Conservation (phyloP, 345 rosid species). For the Mangifera indica region DNA sequence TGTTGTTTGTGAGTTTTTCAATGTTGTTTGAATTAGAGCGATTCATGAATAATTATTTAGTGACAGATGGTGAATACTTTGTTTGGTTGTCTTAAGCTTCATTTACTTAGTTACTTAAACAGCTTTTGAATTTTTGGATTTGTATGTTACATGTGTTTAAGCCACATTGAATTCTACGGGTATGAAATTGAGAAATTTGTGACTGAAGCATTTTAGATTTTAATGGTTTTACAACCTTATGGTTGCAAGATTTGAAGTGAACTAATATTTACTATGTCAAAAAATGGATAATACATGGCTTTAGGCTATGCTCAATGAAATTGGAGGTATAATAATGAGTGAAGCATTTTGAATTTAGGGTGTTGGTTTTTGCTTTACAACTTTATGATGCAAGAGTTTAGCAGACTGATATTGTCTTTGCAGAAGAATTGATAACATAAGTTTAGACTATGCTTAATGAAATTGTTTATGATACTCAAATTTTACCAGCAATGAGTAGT, state of each 20-base stretch:
- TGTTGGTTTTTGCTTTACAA: neutral
- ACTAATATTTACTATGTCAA: neutral
- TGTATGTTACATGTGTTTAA: neutral
- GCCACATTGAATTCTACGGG: neutral
- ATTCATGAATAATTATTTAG: slow-evolving; percentile 2
- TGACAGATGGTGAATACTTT: neutral
- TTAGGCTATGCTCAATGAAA: neutral
- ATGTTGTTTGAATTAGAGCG: neutral
- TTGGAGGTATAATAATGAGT: neutral
- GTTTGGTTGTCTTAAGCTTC: neutral
- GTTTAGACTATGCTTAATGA: neutral
- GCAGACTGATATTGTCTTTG: neutral
- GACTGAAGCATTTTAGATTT: neutral
- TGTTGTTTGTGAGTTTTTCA: neutral
- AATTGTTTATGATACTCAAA: neutral
- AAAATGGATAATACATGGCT: neutral
- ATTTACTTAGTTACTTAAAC: neutral
- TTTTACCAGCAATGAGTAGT: neutral
- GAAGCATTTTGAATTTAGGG: neutral
- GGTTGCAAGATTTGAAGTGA: neutral
- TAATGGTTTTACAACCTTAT: neutral
- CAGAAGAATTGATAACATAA: too few relatives aligned
- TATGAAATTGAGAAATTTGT: neutral
- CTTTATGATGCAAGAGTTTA: neutral
- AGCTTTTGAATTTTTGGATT: neutral